Evolutionary conservation across 768 basidiomycete genomes (phyloP), one percentile per base, ranked within the genome.

Genomic region (Sarcomyxa edulis): DNA sequence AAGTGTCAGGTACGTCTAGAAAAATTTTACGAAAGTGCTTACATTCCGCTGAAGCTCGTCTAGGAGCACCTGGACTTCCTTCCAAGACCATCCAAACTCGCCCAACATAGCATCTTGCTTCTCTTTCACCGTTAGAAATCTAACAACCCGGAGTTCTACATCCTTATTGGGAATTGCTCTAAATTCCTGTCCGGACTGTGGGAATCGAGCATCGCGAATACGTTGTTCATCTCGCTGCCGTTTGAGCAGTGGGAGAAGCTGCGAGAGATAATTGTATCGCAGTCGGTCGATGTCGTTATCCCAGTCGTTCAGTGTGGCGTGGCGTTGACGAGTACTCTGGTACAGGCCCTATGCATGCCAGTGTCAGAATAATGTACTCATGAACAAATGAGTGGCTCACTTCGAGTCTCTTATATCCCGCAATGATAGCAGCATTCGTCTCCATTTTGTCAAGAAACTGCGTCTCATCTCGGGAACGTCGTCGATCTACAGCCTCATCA

Each of bases 61-160:
- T 25, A 58, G 44, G 29, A 81, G 59, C 2, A 72, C 65, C 10
- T 60, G 47, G 14, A 71, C 69, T 37, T 72, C 69, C 27, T 68
- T 61, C 58, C 60, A 75, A 0, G 66, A 64, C 80, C 79, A 82
- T 1, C 60, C 56, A 50, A 61, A 79, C 37, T 75, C 64, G 20
- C 44, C 48, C 51, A 69, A 48, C 64, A 74, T 70, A 48, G 44
- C 67, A 37, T 81, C 78, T 44, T 68, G 61, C 23, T 55, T 60
- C 5, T 32, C 25, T 7, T 33, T 34, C 0, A 47, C 46, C 6
- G 49, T 42, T 21, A 81, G 55, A 48, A 76, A 78, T 33, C 60
- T 59, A 15, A 76, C 76, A 7, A 69, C 60, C 2, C 77, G 68
- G n/a, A 72, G 50, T 55, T 74, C 66, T 0, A 63, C 52, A 18